A percentile compares a stretch with the other conserved stretches of the same genome.
phyloP scores from a whole-genome alignment of 148 eudicot genomes.

The Chenopodium formosanum region DNA sequence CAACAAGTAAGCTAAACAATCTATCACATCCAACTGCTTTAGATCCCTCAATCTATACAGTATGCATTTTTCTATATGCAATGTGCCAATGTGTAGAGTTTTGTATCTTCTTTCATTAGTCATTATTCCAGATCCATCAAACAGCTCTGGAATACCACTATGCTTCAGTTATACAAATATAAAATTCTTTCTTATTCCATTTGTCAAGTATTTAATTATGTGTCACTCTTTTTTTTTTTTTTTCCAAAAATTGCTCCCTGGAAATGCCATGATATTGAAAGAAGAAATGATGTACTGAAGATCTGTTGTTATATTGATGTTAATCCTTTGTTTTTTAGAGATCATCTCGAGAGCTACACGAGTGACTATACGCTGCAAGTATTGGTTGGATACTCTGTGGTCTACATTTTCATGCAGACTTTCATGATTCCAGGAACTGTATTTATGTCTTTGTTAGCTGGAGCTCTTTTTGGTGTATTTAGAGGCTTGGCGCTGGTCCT shows the following conservation, averaged over 20 bases:
- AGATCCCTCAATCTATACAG: not conserved
- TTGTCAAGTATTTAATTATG: not conserved
- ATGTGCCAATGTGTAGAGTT: not conserved
- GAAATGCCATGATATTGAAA: not conserved
- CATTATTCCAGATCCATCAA: not conserved
- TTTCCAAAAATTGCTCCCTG: not conserved
- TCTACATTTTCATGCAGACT: constrained; percentile 98
- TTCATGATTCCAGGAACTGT: constrained; percentile 99
- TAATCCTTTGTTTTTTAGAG: constrained; percentile 42
- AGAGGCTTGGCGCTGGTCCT: constrained; percentile 84
- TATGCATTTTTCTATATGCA: not conserved
- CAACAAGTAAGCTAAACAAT: not conserved
- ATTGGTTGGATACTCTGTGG: constrained; percentile 79
- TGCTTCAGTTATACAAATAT: not conserved
- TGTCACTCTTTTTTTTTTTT: not conserved
- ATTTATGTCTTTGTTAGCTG: constrained; percentile 96
- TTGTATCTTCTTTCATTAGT: not conserved
- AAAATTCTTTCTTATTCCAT: not conserved
- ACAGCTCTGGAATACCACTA: not conserved
- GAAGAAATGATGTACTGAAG: not conserved
- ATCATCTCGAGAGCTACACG: constrained; percentile 89
- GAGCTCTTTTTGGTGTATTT: constrained; percentile 81
- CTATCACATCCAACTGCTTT: not conserved
- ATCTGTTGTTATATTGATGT: not conserved
- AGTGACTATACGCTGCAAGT: constrained; percentile 95